These are phyloP conservation scores for Microcyclospora tardicrescens DNA, from an alignment of 2,329 filamentous ascomycete species.

Conservation along the genomic window DNA sequence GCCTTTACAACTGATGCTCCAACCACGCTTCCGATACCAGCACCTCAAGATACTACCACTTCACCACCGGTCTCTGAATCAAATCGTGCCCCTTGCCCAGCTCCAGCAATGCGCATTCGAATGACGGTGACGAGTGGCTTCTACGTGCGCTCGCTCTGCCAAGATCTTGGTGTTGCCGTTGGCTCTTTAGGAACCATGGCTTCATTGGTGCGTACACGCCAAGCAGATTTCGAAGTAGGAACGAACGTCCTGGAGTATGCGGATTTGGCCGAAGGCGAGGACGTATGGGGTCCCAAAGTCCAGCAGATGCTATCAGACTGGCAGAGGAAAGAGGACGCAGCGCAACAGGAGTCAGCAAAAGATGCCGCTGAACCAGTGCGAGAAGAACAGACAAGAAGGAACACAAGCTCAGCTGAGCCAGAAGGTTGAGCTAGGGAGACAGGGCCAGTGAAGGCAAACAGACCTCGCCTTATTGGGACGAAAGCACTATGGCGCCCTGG, in stretches of 20 bases:
- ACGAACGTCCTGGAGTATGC: constrained; percentile 66
- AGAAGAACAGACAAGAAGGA: too few species aligned
- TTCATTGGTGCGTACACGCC: constrained; percentile 64
- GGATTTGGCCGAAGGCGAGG: constrained; percentile 63
- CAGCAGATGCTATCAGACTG: constrained; percentile 36
- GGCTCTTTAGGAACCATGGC: constrained; percentile 78
- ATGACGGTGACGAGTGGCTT: constrained; percentile 94
- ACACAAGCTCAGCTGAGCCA: too few species aligned
- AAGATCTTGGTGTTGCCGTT: constrained; percentile 76
- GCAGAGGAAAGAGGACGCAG: constrained; percentile 1
- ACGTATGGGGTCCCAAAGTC: constrained; percentile 70
- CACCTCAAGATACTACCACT: background rate
- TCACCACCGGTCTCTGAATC: constrained; percentile 1
- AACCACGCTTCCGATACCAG: background rate
- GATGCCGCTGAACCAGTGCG: too few species aligned
- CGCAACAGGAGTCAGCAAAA: too few species aligned
- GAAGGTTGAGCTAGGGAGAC: too few species aligned
- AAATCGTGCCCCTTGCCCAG: constrained; percentile 13
- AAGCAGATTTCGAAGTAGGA: constrained; percentile 65
- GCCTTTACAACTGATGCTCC: background rate
- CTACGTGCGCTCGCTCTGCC: constrained; percentile 87
- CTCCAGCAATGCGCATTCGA: constrained; percentile 67
- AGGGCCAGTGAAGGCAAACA: too few species aligned
- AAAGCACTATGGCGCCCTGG: too few species aligned
- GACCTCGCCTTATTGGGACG: too few species aligned